Percentiles rank a stretch among this genome's conserved stretches.
phyloP scores from a whole-genome alignment of 208 protist genomes.

The Crithidia mellificae region DNA sequence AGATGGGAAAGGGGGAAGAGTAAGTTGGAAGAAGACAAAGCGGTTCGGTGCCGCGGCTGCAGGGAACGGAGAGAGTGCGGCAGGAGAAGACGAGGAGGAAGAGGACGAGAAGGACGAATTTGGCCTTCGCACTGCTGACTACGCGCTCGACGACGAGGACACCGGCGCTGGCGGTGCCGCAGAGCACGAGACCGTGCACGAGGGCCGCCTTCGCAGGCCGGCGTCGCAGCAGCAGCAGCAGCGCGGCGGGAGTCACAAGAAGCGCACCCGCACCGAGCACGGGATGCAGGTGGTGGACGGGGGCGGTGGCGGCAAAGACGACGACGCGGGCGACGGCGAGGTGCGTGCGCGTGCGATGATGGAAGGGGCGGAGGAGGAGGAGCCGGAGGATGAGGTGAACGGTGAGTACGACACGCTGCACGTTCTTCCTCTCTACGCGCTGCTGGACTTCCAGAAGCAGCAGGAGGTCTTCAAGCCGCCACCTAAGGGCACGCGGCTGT shows the following conservation, averaged over 20 bases:
- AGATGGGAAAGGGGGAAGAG: neutral
- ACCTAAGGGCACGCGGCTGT: constrained; percentile 89
- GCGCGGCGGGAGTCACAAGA: no score
- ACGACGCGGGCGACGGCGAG: constrained; percentile 8
- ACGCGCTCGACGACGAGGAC: constrained; percentile 55
- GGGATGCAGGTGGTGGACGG: constrained; percentile 30
- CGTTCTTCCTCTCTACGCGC: constrained; percentile 98
- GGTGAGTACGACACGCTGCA: constrained; percentile 90
- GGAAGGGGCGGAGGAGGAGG: constrained; percentile 9
- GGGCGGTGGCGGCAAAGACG: neutral
- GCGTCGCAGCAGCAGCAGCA: constrained; percentile 5
- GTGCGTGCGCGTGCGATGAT: constrained; percentile 9
- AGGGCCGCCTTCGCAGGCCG: constrained; percentile 24
- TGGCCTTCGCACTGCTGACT: constrained; percentile 36
- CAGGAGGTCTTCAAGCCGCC: constrained; percentile 92
- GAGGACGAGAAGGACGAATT: constrained; percentile 41
- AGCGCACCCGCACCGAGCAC: constrained; percentile 30
- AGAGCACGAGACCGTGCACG: constrained; percentile 29
- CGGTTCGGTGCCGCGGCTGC: neutral
- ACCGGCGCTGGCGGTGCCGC: constrained; percentile 10
- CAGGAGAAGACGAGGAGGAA: no score
- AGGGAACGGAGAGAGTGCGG: constrained; percentile 2
- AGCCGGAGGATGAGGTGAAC: constrained; percentile 80
- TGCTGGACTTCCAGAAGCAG: constrained; percentile 94
- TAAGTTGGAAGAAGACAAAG: neutral